Evolutionary conservation across 345 rosid genomes (phyloP), one percentile per base, ranked within the genome.

Genomic region (Bruguiera sexangula): DNA sequence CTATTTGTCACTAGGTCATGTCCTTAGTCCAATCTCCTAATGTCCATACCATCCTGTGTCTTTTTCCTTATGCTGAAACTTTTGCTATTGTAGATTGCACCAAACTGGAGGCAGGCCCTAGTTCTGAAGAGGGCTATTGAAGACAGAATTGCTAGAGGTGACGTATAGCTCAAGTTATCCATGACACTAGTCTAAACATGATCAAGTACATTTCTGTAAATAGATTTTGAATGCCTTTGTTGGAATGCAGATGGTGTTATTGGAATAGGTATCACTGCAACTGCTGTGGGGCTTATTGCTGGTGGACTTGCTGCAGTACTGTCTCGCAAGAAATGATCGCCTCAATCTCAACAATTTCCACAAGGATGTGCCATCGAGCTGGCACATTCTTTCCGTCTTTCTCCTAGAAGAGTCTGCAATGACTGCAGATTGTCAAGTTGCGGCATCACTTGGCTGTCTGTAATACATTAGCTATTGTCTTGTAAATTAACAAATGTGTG

Each of bases 81-180:
- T 21, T 8, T 63, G 37, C 67, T 79, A 71, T 22, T 62, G 75
- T 71, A 91, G 97, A 80, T 86, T 71, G 85, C 84, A 73, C 93
- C 96, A 60, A 92, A 91, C 69, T 91, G 93, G 96, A 87, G 87
- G 78, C 97, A 89, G 78, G 91, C 97, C 65, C 75, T 81, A 65
- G 66, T 37, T 73, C 90, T 91, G 37, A 89, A 85, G 84, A 91
- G 86, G 79, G 70, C 84, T 3, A 75, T 91, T 65, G 89, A 87
- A 75, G 91, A 88, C 73, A 74, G 78, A 66, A 82, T 89, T 62
- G 84, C 90, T 6, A 87, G 83, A 80, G 97, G 96, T 55, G 16
- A 55, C 5, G 16, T 88, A 69, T 53, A 59, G 66, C 43, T 18
- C 21, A 10, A 21, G n/a, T 32, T 52, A 59, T 24, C 61, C 8